Evolutionary conservation across 176 grass and related monocot species (phyloP).

Genomic region (Musa acuminata): DNA sequence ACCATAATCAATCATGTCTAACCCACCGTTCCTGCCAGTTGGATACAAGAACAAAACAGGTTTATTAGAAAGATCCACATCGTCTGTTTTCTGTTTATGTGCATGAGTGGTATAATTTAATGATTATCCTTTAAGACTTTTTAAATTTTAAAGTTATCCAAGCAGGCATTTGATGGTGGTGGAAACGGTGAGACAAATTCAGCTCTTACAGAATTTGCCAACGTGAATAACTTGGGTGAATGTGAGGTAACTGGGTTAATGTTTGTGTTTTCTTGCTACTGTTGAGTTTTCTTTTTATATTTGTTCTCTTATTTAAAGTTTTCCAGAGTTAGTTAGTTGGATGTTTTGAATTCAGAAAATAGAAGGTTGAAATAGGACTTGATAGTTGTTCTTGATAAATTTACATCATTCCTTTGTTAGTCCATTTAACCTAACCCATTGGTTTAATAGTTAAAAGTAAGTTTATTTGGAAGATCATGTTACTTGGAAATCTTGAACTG

Average conservation of each 20-base stretch:
- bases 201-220: not conserved
- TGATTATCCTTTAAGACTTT: not conserved
- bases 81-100: not conserved
- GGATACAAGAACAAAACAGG: not conserved
- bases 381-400: not conserved
- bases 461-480: not conserved
- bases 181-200: not conserved
- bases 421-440: too few species aligned
- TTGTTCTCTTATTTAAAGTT: not conserved
- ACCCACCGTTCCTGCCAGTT: not conserved
- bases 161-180: slow-evolving; percentile 12
- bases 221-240: not conserved
- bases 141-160: not conserved
- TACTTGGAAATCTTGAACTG: not conserved
- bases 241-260: not conserved
- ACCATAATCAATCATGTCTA: not conserved
- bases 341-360: not conserved
- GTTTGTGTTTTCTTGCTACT: not conserved
- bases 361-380: not conserved
- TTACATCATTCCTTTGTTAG: not conserved
- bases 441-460: not conserved
- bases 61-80: not conserved
- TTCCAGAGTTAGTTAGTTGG: too few species aligned
- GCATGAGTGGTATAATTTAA: not conserved
- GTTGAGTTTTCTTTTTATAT: not conserved